Percentiles rank a stretch among this genome's conserved stretches.
Conservation (phyloP, 805 yeast species). For the Danielozyma ontarioensis region DNA sequence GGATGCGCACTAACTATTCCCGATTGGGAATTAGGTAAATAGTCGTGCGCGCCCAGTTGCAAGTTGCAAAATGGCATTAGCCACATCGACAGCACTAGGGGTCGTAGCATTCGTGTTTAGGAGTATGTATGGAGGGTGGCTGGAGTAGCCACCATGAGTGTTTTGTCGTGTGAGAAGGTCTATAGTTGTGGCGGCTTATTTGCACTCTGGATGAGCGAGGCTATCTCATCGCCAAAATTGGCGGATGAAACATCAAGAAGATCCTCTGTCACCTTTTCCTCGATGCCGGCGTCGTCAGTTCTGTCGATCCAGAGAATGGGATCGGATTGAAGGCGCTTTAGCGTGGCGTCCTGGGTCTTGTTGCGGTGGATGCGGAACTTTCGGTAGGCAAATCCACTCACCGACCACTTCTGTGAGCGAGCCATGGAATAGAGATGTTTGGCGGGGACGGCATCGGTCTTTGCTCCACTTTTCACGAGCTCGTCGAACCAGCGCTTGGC, state of each 20-base stretch:
- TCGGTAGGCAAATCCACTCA: conserved; percentile 28
- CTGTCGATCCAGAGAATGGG: conserved; percentile 12
- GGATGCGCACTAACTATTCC: conserved; percentile 4
- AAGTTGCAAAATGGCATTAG: conserved; percentile 1
- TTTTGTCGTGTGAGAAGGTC: background rate
- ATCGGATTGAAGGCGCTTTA: conserved; percentile 11
- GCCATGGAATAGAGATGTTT: conserved; percentile 28
- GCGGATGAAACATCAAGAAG: conserved; percentile 4
- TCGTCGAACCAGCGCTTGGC: conserved; percentile 36
- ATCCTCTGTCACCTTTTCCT: conserved; percentile 6
- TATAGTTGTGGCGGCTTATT: background rate
- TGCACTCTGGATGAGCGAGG: conserved; percentile 10
- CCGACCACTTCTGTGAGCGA: conserved; percentile 30
- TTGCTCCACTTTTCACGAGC: conserved; percentile 25
- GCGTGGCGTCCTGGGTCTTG: conserved; percentile 14
- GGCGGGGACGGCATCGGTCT: conserved; percentile 22
- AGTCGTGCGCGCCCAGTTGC: conserved; percentile 1
- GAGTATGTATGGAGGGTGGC: background rate
- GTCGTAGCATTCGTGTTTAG: conserved; percentile 1
- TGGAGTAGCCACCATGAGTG: conserved; percentile 1
- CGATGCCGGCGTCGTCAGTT: conserved; percentile 5
- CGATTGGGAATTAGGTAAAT: background rate
- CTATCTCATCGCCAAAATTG: conserved; percentile 18
- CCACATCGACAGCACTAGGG: background rate
- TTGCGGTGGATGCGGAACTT: conserved; percentile 18